These are phyloP conservation scores for Calonectria hawksworthii DNA, from an alignment of 2,329 filamentous ascomycete genomes.

Conservation along the genomic window DNA sequence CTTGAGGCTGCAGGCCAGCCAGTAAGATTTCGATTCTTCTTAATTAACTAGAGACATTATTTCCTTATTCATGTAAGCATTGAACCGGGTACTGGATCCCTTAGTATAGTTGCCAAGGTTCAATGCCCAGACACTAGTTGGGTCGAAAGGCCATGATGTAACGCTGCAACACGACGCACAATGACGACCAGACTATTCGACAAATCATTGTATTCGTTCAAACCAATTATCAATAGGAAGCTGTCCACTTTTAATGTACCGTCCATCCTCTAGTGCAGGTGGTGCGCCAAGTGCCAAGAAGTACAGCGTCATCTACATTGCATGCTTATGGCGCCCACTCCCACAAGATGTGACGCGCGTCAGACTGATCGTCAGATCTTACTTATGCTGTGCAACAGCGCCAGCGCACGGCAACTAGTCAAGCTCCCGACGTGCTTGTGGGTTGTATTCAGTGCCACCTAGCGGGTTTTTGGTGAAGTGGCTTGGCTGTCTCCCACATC, in stretches of 20 bases:
- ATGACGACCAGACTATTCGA: neutral
- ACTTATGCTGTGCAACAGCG: neutral
- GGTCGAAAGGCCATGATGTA: too few relatives aligned
- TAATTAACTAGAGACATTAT: neutral
- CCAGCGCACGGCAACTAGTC: neutral
- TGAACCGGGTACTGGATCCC: too few relatives aligned
- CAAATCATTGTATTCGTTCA: neutral
- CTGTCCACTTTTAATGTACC: neutral
- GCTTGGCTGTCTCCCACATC: slow-evolving; percentile 15
- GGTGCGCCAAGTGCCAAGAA: neutral
- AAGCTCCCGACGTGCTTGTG: neutral
- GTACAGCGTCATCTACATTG: neutral
- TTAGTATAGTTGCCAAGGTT: neutral
- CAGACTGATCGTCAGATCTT: neutral
- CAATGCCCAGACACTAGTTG: neutral
- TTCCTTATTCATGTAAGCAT: neutral
- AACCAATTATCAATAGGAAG: neutral
- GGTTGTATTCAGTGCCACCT: neutral
- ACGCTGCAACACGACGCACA: neutral
- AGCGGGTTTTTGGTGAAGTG: neutral
- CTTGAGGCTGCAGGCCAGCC: neutral
- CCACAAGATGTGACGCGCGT: neutral
- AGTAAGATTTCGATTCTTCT: neutral
- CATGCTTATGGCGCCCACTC: neutral
- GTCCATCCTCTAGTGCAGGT: neutral